Conservation (phyloP, 2,329 filamentous ascomycete species). For the Stemphylium vesicarium region DNA sequence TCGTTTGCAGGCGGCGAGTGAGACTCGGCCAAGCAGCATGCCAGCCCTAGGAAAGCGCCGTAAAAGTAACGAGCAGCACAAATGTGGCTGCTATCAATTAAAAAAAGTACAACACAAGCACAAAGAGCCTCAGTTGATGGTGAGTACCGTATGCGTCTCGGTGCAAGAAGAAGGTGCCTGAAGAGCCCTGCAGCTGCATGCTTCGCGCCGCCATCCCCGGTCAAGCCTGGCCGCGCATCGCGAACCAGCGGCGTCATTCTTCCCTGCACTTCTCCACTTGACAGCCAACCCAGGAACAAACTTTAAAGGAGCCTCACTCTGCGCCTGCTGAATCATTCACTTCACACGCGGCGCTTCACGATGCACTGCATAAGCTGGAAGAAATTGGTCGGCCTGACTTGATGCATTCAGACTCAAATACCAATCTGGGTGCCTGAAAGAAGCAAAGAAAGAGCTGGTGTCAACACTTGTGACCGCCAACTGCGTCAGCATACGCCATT, state of each 20-base stretch:
- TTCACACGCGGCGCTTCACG: neutral
- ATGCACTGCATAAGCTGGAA: neutral
- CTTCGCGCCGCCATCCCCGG: constrained; percentile 20
- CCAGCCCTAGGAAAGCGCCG: constrained; percentile 14
- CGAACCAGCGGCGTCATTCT: constrained; percentile 5
- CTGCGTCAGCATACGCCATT: neutral
- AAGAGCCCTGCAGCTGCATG: constrained; percentile 27
- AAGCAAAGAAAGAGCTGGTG: constrained; percentile 1
- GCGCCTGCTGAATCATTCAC: no score
- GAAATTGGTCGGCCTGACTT: neutral
- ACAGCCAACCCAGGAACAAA: neutral
- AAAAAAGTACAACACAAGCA: constrained; percentile 1
- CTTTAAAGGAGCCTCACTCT: no score
- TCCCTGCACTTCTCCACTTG: constrained; percentile 3
- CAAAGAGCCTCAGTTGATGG: constrained; percentile 10
- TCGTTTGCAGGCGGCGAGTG: constrained; percentile 40
- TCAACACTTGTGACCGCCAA: neutral
- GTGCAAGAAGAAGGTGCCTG: constrained; percentile 13
- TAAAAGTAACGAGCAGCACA: constrained; percentile 5
- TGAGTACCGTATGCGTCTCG: constrained; percentile 2
- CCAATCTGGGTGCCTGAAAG: neutral
- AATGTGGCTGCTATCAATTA: constrained; percentile 10
- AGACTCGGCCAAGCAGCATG: constrained; percentile 40
- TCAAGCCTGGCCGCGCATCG: constrained; percentile 9
- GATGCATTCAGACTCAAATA: neutral